Evolutionary conservation across 2,329 filamentous ascomycete genomes (phyloP).

Genomic region (Plectosphaerella sp.): DNA sequence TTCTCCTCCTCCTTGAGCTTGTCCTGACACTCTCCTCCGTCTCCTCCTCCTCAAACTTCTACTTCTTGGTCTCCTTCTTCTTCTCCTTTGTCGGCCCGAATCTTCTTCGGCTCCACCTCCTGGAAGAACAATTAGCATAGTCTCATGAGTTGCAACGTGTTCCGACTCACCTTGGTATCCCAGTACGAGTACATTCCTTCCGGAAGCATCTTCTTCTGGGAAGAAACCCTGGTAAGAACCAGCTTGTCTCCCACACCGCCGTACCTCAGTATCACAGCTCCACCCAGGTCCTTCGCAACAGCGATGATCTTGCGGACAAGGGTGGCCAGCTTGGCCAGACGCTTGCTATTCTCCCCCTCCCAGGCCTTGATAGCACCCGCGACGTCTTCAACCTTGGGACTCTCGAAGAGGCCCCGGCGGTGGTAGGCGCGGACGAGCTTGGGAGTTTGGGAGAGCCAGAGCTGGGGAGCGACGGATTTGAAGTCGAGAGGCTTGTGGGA

Average conservation of each 20-base stretch:
- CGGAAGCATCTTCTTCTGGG: slow-evolving; percentile 18
- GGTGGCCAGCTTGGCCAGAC: slow-evolving; percentile 23
- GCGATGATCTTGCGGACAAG: slow-evolving; percentile 25
- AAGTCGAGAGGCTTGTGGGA: slow-evolving; percentile 24
- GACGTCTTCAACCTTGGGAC: slow-evolving; percentile 29
- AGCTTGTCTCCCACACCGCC: slow-evolving; percentile 16
- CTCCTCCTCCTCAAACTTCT: no score
- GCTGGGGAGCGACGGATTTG: slow-evolving; percentile 29
- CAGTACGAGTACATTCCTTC: slow-evolving; percentile 24
- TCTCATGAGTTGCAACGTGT: no score
- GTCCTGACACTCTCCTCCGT: no score
- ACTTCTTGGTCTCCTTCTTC: no score
- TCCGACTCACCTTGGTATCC: slow-evolving; percentile 2
- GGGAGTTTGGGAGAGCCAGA: slow-evolving; percentile 42
- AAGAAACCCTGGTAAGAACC: slow-evolving; percentile 15
- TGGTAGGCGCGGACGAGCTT: slow-evolving; percentile 42
- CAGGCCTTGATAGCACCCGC: slow-evolving; percentile 22
- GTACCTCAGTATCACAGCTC: slow-evolving; percentile 18
- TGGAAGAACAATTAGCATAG: no score
- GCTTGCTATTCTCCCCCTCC: slow-evolving; percentile 25
- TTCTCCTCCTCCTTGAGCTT: no score
- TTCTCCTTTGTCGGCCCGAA: no score
- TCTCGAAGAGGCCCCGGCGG: slow-evolving; percentile 25
- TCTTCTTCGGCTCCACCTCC: no score
- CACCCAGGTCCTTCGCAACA: slow-evolving; percentile 19